phyloP scores from a whole-genome alignment of 148 eudicot genomes.

The Agrostemma githago region DNA sequence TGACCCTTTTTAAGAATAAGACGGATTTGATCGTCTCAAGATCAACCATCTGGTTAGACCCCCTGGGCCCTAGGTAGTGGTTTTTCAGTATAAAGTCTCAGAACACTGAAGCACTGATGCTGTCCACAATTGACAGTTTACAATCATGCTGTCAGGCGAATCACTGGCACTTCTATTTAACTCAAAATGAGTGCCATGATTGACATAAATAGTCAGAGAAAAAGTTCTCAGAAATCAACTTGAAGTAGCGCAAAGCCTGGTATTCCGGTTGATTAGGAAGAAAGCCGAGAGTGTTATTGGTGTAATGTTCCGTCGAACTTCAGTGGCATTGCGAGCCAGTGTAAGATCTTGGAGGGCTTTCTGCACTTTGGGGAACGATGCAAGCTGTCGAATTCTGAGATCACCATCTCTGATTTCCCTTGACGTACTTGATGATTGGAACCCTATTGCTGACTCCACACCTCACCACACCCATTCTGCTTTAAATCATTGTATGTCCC shows the following conservation, averaged over 20 bases:
- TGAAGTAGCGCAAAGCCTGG: neutral
- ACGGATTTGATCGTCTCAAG: no score
- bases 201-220: neutral
- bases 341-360: slow-evolving; percentile 18
- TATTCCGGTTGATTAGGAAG: neutral
- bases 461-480: neutral
- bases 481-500: slow-evolving; percentile 7
- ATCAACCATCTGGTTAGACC: no score
- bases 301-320: slow-evolving; percentile 14
- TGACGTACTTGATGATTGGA: slow-evolving; percentile 30
- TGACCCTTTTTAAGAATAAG: no score
- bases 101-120: no score
- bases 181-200: neutral
- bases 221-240: neutral
- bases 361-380: slow-evolving; percentile 12
- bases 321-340: neutral
- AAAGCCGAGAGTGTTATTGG: slow-evolving; percentile 15
- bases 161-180: neutral
- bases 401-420: slow-evolving; percentile 29
- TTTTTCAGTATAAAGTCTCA: no score
- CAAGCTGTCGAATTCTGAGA: slow-evolving; percentile 16
- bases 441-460: neutral
- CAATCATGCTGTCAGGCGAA: no score
- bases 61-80: no score
- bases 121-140: no score